Conservation (phyloP, 192 early-diverging fungal species). For the Endogone sp. region DNA sequence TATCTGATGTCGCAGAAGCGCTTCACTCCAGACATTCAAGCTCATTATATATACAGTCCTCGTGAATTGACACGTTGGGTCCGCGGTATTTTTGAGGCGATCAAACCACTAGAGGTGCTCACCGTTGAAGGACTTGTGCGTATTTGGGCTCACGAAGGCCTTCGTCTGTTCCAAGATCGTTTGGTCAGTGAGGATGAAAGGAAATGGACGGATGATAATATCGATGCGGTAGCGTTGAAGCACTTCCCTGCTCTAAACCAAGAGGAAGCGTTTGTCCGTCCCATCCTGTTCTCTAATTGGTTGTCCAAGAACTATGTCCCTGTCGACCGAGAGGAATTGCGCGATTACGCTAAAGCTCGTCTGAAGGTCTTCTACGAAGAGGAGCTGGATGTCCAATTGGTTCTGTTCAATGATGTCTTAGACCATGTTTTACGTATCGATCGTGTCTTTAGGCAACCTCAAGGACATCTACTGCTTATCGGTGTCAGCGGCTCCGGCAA, state of each 20-base stretch:
- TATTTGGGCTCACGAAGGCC: conserved; percentile 97
- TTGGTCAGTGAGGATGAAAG: conserved; percentile 86
- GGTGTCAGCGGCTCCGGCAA: conserved; percentile 98
- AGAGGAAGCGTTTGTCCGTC: conserved; percentile 69
- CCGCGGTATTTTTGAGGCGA: conserved; percentile 94
- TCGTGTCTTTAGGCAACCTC: conserved; percentile 95
- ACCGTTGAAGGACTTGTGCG: conserved; percentile 84
- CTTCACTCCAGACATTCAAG: conserved; percentile 97
- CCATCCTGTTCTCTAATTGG: conserved; percentile 98
- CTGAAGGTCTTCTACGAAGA: conserved; percentile 99
- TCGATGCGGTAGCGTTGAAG: conserved; percentile 76
- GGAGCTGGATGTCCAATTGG: conserved; percentile 95
- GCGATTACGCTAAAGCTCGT: conserved; percentile 90
- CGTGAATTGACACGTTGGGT: conserved; percentile 99
- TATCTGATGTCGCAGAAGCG: conserved; percentile 84
- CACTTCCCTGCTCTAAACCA: conserved; percentile 86
- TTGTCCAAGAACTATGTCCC: conserved; percentile 89
- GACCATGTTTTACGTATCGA: conserved; percentile 98
- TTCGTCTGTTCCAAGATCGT: conserved; percentile 98
- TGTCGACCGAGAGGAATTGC: conserved; percentile 83
- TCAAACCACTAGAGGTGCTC: conserved; percentile 78
- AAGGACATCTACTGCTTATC: conserved; percentile 97
- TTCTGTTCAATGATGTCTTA: conserved; percentile 96
- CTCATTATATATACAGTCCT: conserved; percentile 99
- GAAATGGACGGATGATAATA: conserved; percentile 84